Percentiles rank a stretch among this genome's conserved stretches.
These are phyloP conservation scores for Aspergillus novofumigatus DNA, from an alignment of 2,329 filamentous ascomycete species.

Conservation along the genomic window DNA sequence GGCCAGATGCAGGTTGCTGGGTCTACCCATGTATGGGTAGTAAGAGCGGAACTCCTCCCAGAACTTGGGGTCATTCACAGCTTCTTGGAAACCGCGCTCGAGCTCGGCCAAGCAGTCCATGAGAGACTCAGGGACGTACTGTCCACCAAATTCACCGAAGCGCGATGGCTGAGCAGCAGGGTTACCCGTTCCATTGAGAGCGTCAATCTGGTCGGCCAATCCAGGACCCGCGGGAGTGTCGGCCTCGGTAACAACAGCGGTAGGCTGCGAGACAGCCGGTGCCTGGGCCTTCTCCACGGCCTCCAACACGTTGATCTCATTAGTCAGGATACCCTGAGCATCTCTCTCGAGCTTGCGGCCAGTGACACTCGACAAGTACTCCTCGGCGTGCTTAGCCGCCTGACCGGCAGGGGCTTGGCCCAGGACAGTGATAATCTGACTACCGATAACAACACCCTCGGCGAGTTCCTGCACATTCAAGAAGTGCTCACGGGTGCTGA, in stretches of 20 bases:
- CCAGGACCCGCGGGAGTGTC: slow-evolving; percentile 57
- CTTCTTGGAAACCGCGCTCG: slow-evolving; percentile 83
- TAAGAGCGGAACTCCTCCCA: slow-evolving; percentile 96
- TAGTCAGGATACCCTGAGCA: slow-evolving; percentile 46
- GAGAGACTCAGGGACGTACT: slow-evolving; percentile 94
- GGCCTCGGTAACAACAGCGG: slow-evolving; percentile 61
- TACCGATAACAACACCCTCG: slow-evolving; percentile 94
- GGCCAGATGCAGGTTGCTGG: slow-evolving; percentile 85
- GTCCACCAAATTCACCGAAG: slow-evolving; percentile 93
- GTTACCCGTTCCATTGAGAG: slow-evolving; percentile 63
- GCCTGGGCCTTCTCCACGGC: slow-evolving; percentile 60
- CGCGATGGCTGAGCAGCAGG: slow-evolving; percentile 67
- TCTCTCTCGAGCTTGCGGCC: slow-evolving; percentile 50
- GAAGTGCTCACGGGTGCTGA: slow-evolving; percentile 94
- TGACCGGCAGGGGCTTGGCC: slow-evolving; percentile 63
- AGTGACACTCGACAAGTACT: slow-evolving; percentile 76
- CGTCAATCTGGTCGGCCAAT: slow-evolving; percentile 78
- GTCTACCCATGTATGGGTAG: slow-evolving; percentile 95
- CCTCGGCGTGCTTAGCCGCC: slow-evolving; percentile 69
- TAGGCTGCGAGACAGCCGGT: slow-evolving; percentile 46
- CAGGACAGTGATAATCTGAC: slow-evolving; percentile 84
- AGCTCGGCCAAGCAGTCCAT: slow-evolving; percentile 95
- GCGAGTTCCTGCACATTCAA: slow-evolving; percentile 75
- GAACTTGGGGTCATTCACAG: slow-evolving; percentile 82
- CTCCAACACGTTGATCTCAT: slow-evolving; percentile 68